These are phyloP conservation scores for Glarea lozoyensis DNA, from an alignment of 495 filamentous ascomycete species.

Conservation along the genomic window DNA sequence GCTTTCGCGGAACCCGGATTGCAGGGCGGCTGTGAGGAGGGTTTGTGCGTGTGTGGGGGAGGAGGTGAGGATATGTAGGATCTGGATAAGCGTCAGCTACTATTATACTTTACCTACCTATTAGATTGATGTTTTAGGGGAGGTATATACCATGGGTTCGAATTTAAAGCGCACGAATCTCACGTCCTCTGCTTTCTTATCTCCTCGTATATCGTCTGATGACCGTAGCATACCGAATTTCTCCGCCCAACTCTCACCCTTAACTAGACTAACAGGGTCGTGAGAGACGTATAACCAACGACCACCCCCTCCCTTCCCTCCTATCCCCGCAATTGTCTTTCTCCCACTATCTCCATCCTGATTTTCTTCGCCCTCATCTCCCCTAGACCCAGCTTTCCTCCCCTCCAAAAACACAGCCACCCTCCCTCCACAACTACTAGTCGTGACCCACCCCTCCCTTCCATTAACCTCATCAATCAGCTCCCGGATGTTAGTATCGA, in stretches of 20 bases:
- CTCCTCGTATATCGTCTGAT: background rate
- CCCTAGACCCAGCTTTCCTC: slow-evolving; percentile 28
- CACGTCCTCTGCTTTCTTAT: slow-evolving; percentile 15
- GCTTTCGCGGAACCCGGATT: slow-evolving; percentile 82
- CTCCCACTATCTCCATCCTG: slow-evolving; percentile 1
- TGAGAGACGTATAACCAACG: slow-evolving; percentile 86
- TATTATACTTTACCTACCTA: no score
- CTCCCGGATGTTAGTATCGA: slow-evolving; percentile 67
- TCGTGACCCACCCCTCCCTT: slow-evolving; percentile 68
- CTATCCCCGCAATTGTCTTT: background rate
- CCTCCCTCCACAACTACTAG: slow-evolving; percentile 82
- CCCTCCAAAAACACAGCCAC: slow-evolving; percentile 84
- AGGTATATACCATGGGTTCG: slow-evolving; percentile 93
- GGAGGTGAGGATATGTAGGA: slow-evolving; percentile 76
- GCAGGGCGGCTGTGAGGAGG: slow-evolving; percentile 62
- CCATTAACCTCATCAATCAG: slow-evolving; percentile 70
- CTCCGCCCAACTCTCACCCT: slow-evolving; percentile 10
- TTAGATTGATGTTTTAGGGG: no score
- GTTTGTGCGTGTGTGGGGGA: slow-evolving; percentile 62
- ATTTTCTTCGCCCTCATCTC: slow-evolving; percentile 1
- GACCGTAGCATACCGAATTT: slow-evolving; percentile 14
- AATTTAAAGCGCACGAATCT: slow-evolving; percentile 84
- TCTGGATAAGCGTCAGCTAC: slow-evolving; percentile 39
- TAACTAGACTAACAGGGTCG: slow-evolving; percentile 48
- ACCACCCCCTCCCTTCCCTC: slow-evolving; percentile 62